phyloP scores from a whole-genome alignment of 176 grass and related monocot genomes.

The barley (Hordeum vulgare) region MorexV3_pseudomolecules_assembly NC_058521.1:29367736-29368235 shows the following conservation, averaged over 20 bases:
- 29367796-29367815: no score
- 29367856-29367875: no score
- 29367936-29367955: background rate
- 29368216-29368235: slow-evolving; percentile 54
- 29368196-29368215: slow-evolving; percentile 60
- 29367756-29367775: no score
- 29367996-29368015: background rate
- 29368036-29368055: background rate
- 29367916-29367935: no score
- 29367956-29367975: background rate
- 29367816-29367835: no score
- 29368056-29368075: background rate
- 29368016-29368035: background rate
- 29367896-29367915: no score
- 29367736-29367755: no score
- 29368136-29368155: background rate
- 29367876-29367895: no score
- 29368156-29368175: background rate
- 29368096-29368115: background rate
- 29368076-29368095: background rate
- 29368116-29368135: background rate
- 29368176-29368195: slow-evolving; percentile 51
- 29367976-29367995: background rate
- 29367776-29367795: no score
- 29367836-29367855: no score